These are phyloP conservation scores for Arabis alpina DNA, from an alignment of 345 rosid genomes.

Conservation along the genomic window DNA sequence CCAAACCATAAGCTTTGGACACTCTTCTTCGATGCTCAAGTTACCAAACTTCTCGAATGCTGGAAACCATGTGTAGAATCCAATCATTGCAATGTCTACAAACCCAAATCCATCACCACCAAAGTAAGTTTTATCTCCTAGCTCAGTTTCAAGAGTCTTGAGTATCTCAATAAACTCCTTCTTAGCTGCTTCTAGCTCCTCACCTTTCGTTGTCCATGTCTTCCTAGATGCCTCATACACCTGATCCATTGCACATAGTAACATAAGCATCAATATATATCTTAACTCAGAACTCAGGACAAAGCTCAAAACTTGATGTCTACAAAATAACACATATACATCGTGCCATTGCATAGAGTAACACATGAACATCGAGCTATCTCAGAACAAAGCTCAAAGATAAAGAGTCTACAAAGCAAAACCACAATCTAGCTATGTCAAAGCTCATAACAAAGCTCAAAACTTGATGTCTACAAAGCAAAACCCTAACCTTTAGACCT, in stretches of 20 bases:
- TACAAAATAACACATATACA: background rate
- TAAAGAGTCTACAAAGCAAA: too few species aligned
- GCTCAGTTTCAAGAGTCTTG: conserved; percentile 41
- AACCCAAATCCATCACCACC: conserved; percentile 32
- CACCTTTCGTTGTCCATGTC: conserved; percentile 34
- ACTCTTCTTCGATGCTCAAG: conserved; percentile 33
- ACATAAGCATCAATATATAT: background rate
- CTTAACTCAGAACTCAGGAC: background rate
- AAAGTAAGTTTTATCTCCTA: conserved; percentile 40
- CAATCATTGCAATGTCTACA: conserved; percentile 37
- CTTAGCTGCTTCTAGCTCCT: conserved; percentile 35
- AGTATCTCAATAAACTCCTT: conserved; percentile 35
- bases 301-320: conserved; percentile 17
- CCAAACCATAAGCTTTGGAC: conserved; percentile 38
- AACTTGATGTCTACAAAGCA: background rate
- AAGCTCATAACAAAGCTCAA: background rate
- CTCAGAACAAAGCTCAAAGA: too few species aligned
- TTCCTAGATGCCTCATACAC: conserved; percentile 32
- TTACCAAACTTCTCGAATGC: conserved; percentile 39
- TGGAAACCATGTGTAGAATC: conserved; percentile 37
- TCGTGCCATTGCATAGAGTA: too few species aligned
- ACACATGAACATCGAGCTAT: background rate
- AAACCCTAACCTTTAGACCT: background rate
- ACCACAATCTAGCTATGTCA: too few species aligned
- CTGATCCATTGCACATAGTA: conserved; percentile 12